A percentile compares a stretch with the other conserved stretches of the same genome.
phyloP scores from a whole-genome alignment of 371 early-diverging fungal genomes.

The Apophysomyces elegans region DNA sequence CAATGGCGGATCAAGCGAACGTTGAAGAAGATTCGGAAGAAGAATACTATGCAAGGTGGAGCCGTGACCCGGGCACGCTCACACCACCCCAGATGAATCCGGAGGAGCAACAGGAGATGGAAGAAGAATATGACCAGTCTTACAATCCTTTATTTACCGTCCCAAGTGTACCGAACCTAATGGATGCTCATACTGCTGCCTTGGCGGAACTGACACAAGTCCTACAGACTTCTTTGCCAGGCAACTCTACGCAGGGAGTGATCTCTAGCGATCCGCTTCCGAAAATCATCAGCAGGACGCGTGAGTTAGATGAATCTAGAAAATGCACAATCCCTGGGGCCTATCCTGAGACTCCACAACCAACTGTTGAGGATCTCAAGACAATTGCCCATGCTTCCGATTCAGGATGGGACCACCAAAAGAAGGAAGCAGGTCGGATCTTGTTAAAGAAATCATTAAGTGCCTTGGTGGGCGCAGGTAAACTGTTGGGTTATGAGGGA shows the following conservation, averaged over 20 bases:
- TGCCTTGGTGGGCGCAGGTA: constrained; percentile 42
- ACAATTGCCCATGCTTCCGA: constrained; percentile 9
- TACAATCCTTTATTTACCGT: constrained; percentile 57
- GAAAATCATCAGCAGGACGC: constrained; percentile 25
- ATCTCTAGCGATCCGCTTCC: constrained; percentile 34
- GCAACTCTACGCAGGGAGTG: constrained; percentile 1
- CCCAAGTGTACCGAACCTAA: constrained; percentile 54
- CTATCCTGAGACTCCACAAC: constrained; percentile 28
- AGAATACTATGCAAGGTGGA: constrained; percentile 49
- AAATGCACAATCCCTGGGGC: constrained; percentile 36
- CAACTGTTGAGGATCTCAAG: constrained; percentile 21
- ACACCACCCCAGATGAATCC: constrained; percentile 37
- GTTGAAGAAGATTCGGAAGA: constrained; percentile 41
- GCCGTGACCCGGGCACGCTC: constrained; percentile 45
- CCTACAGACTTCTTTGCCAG: constrained; percentile 40
- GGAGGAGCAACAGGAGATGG: constrained; percentile 39
- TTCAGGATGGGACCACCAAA: constrained; percentile 14
- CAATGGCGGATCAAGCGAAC: constrained; percentile 11
- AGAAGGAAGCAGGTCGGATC: constrained; percentile 33
- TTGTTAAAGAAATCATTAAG: constrained; percentile 44
- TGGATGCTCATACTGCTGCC: constrained; percentile 47
- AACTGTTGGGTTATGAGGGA: constrained; percentile 40
- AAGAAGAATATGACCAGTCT: constrained; percentile 55
- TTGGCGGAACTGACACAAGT: constrained; percentile 48
- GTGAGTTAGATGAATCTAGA: constrained; percentile 1